A percentile compares a stretch with the other conserved stretches of the same genome.
phyloP scores from a whole-genome alignment of 257 asterid species.

The Jacaranda mimosifolia region DNA sequence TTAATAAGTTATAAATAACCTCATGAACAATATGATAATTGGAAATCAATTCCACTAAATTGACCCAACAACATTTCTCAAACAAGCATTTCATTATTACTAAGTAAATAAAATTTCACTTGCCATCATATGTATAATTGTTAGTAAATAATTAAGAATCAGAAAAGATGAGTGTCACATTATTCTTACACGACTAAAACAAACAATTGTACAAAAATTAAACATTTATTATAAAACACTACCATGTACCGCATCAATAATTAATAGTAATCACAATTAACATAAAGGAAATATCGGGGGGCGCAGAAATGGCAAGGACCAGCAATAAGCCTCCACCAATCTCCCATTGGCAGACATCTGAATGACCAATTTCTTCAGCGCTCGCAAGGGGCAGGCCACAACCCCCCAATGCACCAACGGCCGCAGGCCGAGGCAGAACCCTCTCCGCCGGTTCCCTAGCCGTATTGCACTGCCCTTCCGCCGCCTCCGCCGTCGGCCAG shows the following conservation, averaged over 20 bases:
- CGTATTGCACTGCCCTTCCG: conserved; percentile 57
- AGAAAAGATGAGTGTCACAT: background rate
- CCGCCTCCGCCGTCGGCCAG: conserved; percentile 51
- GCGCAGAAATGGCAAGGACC: conserved; percentile 69
- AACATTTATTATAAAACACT: background rate
- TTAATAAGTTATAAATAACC: no score
- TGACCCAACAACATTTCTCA: no score
- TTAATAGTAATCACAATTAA: conserved; percentile 35
- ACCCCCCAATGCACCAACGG: conserved; percentile 64
- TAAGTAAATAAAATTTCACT: no score
- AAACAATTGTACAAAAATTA: background rate
- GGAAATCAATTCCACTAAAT: no score
- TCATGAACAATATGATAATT: no score
- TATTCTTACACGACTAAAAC: background rate
- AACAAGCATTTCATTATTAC: no score
- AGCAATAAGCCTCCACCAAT: conserved; percentile 58
- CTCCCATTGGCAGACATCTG: conserved; percentile 55
- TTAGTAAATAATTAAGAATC: background rate
- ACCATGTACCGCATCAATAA: background rate
- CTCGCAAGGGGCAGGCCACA: conserved; percentile 53
- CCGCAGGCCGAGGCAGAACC: conserved; percentile 58
- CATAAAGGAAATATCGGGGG: conserved; percentile 66
- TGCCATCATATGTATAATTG: no score
- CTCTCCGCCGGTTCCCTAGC: conserved; percentile 66
- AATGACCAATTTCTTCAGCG: conserved; percentile 56